Base-by-base conservation (phyloP, 495 filamentous ascomycete genomes). In the Tuber magnatum region DNA sequence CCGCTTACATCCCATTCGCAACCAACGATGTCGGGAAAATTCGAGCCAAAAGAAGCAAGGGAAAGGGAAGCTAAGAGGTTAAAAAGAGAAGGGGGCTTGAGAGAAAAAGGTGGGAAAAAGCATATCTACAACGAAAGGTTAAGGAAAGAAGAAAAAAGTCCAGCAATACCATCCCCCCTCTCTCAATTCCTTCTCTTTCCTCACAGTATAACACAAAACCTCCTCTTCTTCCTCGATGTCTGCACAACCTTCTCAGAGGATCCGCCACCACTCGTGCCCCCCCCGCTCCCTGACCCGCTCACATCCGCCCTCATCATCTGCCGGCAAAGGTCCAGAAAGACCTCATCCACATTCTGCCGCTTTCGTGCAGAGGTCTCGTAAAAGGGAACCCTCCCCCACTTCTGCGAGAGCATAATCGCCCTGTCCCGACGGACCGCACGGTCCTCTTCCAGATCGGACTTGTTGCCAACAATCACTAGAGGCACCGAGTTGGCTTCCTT, bases 381-480 rank as follows among this genome's bases (percentile, higher is more conserved):
- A 84, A 97, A 97, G 3, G 95, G 96, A 41, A 92, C 92, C 78
- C 90, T 90, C 61, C 91, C 91, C 95, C 95, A 99, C 80, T 87
- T 90, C 81, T 96, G 92, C 28, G 91, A 93, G 72, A 97, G 86
- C n/a, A 88, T 85, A 82, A 97, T 97, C 32, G 93, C 95, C 75
- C 90, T 91, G 68, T 91, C 88, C 32, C 93, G 89, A 35, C 92
- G 90, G 41, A 99, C 93, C 28, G 88, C 88, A 46, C 95, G 91
- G 81, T 97, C 92, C 81, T 97, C 94, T 84, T 97, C 93, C 20
- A 99, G 89, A 81, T 99, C 95, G 42, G 91, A 93, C 84, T 99
- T 99, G 86, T 99, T 99, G 78, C 95, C 95, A 44, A 97, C 94
- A 69, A 99, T 94, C 40, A 99, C 95, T 74, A 99, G 90, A 41